A percentile compares a stretch with the other conserved stretches of the same genome.
These are phyloP conservation scores for Rubia peregrina DNA, from an alignment of 305 asterid genomes.

Conservation along the genomic window DNA sequence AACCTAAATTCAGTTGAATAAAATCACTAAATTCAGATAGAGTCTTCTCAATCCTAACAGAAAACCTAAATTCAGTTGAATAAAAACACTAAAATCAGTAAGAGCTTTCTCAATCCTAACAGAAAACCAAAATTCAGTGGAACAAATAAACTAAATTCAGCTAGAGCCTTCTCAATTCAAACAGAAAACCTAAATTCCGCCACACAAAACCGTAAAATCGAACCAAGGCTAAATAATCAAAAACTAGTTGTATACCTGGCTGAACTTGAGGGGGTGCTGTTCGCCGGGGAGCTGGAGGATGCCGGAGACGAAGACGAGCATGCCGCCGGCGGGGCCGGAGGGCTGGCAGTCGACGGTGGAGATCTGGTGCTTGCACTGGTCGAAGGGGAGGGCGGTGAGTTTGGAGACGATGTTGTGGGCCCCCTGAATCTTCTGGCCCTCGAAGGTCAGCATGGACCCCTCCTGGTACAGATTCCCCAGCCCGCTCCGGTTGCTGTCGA, in stretches of 20 bases:
- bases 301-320: constrained; percentile 31
- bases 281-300: constrained; percentile 27
- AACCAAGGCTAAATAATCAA: background rate
- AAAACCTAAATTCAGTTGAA: no score
- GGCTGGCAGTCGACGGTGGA: constrained; percentile 33
- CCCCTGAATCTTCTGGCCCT: constrained; percentile 30
- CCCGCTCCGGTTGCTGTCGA: constrained; percentile 20
- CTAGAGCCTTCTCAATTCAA: no score
- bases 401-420: constrained; percentile 26
- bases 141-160: no score
- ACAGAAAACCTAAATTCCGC: no score
- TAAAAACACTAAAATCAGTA: no score
- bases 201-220: background rate
- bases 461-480: constrained; percentile 27
- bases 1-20: no score
- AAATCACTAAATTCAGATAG: no score
- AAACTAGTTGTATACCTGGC: constrained; percentile 21
- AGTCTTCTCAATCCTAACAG: no score
- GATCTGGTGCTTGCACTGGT: constrained; percentile 26
- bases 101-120: no score
- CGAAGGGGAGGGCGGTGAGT: constrained; percentile 25
- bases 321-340: constrained; percentile 30
- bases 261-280: constrained; percentile 35
- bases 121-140: no score
- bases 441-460: constrained; percentile 28